These are phyloP conservation scores for Russula abietina DNA, from an alignment of 768 basidiomycete species.

Conservation along the genomic window DNA sequence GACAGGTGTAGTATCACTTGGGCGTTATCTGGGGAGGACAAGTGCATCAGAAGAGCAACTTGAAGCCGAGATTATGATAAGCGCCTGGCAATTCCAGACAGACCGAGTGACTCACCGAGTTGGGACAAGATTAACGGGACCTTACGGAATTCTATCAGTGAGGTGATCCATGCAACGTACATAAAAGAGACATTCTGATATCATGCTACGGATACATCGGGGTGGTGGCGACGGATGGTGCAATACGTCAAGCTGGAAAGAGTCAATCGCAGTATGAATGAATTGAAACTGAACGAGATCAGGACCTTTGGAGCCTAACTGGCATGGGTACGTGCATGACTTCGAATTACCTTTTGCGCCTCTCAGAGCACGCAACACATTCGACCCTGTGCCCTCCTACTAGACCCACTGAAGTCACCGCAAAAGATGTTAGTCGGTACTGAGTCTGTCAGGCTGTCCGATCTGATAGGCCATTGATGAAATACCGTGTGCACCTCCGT, in stretches of 20 bases:
- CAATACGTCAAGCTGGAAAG: slow-evolving; percentile 5
- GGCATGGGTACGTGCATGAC: slow-evolving; percentile 3
- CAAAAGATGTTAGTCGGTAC: background rate
- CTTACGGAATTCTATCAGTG: slow-evolving; percentile 5
- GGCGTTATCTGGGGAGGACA: background rate
- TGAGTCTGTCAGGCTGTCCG: background rate
- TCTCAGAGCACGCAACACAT: background rate
- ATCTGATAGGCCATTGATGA: slow-evolving; percentile 5
- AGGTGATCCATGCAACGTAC: slow-evolving; percentile 6
- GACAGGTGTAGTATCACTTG: background rate
- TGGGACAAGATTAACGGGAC: slow-evolving; percentile 8
- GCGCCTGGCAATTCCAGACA: too few relatives aligned
- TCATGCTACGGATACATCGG: slow-evolving; percentile 8
- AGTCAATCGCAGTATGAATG: background rate
- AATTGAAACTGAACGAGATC: too few relatives aligned
- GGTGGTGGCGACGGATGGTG: background rate
- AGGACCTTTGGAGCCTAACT: slow-evolving; percentile 15
- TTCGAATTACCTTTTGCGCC: background rate
- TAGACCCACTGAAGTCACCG: background rate
- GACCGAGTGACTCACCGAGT: background rate
- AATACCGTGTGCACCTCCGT: background rate
- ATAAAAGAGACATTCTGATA: slow-evolving; percentile 4
- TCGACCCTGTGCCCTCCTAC: background rate
- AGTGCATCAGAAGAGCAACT: background rate
- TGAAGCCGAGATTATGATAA: background rate